phyloP scores from a whole-genome alignment of 108 stramenopile species.

The Cylindrotheca closterium region DNA sequence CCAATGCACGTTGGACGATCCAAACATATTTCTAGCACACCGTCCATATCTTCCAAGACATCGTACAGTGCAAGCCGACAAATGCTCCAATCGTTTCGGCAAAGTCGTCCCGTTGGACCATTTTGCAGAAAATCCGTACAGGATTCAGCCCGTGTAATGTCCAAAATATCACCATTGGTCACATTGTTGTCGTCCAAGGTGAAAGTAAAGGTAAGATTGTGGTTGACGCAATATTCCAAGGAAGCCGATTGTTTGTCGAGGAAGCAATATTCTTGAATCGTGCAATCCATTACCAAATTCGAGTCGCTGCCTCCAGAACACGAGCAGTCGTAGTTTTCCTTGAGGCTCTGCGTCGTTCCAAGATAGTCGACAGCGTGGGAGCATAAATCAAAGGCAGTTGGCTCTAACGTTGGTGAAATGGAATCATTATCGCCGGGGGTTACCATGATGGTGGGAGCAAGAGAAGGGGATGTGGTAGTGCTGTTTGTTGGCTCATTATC shows the following conservation, averaged over 20 bases:
- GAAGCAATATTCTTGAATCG: neutral
- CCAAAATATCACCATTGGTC: neutral
- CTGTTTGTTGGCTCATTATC: no score
- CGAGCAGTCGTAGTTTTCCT: neutral
- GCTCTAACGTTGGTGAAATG: no score
- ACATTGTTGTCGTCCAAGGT: neutral
- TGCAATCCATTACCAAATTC: neutral
- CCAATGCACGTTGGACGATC: neutral
- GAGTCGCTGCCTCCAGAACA: neutral
- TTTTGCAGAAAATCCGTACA: neutral
- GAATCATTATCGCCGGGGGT: no score
- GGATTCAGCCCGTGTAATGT: neutral
- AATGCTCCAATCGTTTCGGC: neutral
- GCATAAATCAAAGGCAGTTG: no score
- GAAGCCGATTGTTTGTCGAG: neutral
- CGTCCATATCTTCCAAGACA: neutral
- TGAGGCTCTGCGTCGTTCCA: neutral
- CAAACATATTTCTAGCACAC: neutral
- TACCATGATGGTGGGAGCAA: no score
- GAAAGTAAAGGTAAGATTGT: neutral
- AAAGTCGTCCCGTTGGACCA: neutral
- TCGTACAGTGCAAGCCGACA: neutral
- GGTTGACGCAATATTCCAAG: neutral
- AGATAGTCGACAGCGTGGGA: no score
- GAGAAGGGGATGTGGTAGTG: no score